Evolutionary conservation across 805 yeast species (phyloP).

Genomic region (Nakazawaea anatomiae): DNA sequence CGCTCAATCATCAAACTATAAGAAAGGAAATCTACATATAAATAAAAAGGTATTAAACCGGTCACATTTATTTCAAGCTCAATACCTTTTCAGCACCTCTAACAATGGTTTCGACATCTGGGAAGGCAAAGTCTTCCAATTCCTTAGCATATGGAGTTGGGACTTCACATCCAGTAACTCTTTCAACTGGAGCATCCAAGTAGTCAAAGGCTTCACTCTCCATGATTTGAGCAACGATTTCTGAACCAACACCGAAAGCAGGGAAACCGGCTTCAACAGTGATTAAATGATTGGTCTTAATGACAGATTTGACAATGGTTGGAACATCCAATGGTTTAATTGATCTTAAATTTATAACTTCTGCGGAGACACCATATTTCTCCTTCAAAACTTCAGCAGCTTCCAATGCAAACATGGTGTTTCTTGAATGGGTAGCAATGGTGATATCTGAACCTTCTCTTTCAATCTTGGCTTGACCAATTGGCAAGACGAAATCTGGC

Average conservation of each 20-base stretch:
- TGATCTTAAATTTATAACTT: constrained; percentile 92
- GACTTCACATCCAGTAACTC: constrained; percentile 99
- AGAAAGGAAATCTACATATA: too few relatives aligned
- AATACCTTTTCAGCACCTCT: constrained; percentile 81
- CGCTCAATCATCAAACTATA: too few relatives aligned
- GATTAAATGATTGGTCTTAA: constrained; percentile 94
- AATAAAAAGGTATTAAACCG: too few relatives aligned
- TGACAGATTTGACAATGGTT: constrained; percentile 78
- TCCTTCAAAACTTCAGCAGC: constrained; percentile 86
- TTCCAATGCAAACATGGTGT: constrained; percentile 76
- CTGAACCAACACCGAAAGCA: constrained; percentile 97
- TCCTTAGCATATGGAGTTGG: constrained; percentile 98
- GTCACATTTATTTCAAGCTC: constrained; percentile 32
- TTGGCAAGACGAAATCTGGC: constrained; percentile 86
- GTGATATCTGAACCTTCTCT: constrained; percentile 88
- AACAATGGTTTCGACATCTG: constrained; percentile 84
- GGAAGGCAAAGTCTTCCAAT: constrained; percentile 98
- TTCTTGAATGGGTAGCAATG: constrained; percentile 87
- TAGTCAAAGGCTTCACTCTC: constrained; percentile 97
- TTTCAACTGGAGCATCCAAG: constrained; percentile 96
- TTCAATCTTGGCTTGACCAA: constrained; percentile 95
- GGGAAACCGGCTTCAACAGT: constrained; percentile 98
- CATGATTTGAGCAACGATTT: constrained; percentile 95
- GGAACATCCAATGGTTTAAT: constrained; percentile 94
- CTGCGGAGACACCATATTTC: constrained; percentile 84